Percentiles rank a stretch among this genome's conserved stretches.
phyloP scores from a whole-genome alignment of 345 rosid genomes.

The Gossypium australe region DNA sequence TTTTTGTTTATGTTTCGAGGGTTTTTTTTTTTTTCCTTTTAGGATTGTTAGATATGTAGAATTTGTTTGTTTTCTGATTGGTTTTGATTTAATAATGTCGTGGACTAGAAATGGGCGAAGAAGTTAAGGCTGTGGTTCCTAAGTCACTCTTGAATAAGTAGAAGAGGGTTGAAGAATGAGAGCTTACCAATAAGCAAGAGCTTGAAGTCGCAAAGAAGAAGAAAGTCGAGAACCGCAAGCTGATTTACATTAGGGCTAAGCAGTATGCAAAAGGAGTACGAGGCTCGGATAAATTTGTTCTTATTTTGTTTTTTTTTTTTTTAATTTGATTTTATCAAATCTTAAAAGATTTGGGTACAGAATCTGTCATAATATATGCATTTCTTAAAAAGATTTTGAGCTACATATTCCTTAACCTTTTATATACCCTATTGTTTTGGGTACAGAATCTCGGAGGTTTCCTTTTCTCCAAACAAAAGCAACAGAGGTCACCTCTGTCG shows the following conservation, averaged over 20 bases:
- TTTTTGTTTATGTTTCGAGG: background rate
- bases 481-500: slow-evolving; percentile 52
- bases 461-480: slow-evolving; percentile 54
- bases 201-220: slow-evolving; percentile 45
- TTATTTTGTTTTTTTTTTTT: background rate
- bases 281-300: slow-evolving; percentile 33
- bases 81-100: background rate
- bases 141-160: slow-evolving; percentile 77
- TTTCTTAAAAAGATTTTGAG: background rate
- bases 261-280: slow-evolving; percentile 54
- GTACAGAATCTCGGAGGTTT: slow-evolving; percentile 46
- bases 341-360: too few species aligned
- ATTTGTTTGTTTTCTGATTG: background rate
- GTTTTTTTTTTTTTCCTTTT: background rate
- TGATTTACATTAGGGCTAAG: slow-evolving; percentile 52
- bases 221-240: slow-evolving; percentile 46
- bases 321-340: background rate
- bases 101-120: slow-evolving; percentile 23
- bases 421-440: background rate
- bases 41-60: background rate
- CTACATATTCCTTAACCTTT: background rate
- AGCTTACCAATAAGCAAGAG: slow-evolving; percentile 38
- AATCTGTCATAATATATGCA: too few species aligned
- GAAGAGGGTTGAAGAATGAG: slow-evolving; percentile 71
- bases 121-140: slow-evolving; percentile 47